Conservation (phyloP, 805 yeast species). For the Wickerhamiella kurtzmanii region DNA sequence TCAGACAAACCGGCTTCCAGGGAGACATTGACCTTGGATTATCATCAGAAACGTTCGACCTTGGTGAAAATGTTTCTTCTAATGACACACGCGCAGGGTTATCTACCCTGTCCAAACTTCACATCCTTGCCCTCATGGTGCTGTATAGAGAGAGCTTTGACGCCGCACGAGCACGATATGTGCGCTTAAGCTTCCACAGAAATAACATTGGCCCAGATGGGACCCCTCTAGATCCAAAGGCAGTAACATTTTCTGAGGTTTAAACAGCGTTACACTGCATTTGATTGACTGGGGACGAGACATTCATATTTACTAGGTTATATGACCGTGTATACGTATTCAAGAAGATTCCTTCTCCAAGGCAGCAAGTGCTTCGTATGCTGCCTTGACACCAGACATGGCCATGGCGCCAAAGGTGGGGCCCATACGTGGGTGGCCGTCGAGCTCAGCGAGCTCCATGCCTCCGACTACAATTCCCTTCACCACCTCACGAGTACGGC, state of each 20-base stretch:
- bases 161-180: constrained; percentile 48
- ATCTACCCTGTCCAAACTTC: constrained; percentile 38
- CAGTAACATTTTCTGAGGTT: constrained; percentile 28
- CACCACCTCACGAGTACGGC: constrained; percentile 48
- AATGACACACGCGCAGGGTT: constrained; percentile 52
- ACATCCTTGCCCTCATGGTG: constrained; percentile 43
- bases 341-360: constrained; percentile 2
- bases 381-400: constrained; percentile 66
- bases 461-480: constrained; percentile 58
- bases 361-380: constrained; percentile 31
- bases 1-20: not conserved
- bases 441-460: constrained; percentile 68
- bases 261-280: no score
- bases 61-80: constrained; percentile 33
- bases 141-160: constrained; percentile 43
- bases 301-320: no score
- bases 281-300: no score
- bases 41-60: constrained; percentile 44
- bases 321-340: no score
- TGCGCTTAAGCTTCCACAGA: constrained; percentile 32
- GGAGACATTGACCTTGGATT: constrained; percentile 32
- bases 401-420: constrained; percentile 79
- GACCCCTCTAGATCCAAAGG: constrained; percentile 51
- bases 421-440: constrained; percentile 72
- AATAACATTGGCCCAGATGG: constrained; percentile 55